These are phyloP conservation scores for Termitomyces sp. DNA, from an alignment of 768 basidiomycete species.

Conservation along the genomic window DNA sequence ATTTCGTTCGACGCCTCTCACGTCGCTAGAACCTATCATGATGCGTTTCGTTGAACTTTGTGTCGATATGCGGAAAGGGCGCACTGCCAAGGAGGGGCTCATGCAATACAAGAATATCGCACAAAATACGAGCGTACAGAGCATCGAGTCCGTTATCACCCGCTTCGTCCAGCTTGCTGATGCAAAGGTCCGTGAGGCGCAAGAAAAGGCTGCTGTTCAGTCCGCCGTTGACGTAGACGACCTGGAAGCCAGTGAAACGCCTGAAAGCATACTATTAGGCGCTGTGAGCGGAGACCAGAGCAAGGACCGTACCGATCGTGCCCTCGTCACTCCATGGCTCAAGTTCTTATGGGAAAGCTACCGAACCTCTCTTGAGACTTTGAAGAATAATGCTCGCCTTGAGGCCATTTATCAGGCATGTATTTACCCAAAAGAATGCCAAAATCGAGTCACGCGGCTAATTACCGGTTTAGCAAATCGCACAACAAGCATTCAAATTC, in stretches of 20 bases:
- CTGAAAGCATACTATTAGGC: slow-evolving; percentile 84
- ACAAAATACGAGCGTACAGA: slow-evolving; percentile 85
- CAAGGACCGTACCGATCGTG: slow-evolving; percentile 91
- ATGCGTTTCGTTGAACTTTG: slow-evolving; percentile 94
- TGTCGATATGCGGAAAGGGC: slow-evolving; percentile 90
- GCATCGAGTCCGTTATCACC: slow-evolving; percentile 89
- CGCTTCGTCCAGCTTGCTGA: slow-evolving; percentile 79
- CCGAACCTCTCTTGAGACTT: slow-evolving; percentile 88
- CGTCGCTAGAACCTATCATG: slow-evolving; percentile 92
- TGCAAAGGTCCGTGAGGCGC: slow-evolving; percentile 77
- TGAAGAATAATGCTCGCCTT: slow-evolving; percentile 91
- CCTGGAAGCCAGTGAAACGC: slow-evolving; percentile 92
- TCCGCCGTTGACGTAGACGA: slow-evolving; percentile 85
- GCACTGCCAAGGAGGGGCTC: slow-evolving; percentile 90
- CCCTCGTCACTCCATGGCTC: slow-evolving; percentile 95
- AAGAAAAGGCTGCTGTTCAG: slow-evolving; percentile 79
- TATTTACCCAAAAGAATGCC: slow-evolving; percentile 1
- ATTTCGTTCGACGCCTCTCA: slow-evolving; percentile 85
- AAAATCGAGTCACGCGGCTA: neutral
- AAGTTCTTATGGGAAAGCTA: slow-evolving; percentile 99
- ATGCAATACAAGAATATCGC: slow-evolving; percentile 99
- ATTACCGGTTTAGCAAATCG: slow-evolving; percentile 65
- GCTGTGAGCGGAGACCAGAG: slow-evolving; percentile 87
- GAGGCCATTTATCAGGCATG: slow-evolving; percentile 92
- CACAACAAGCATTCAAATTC: slow-evolving; percentile 96